These are phyloP conservation scores for Penicillium sp. DNA, from an alignment of 2,329 filamentous ascomycete species.

Conservation along the genomic window DNA sequence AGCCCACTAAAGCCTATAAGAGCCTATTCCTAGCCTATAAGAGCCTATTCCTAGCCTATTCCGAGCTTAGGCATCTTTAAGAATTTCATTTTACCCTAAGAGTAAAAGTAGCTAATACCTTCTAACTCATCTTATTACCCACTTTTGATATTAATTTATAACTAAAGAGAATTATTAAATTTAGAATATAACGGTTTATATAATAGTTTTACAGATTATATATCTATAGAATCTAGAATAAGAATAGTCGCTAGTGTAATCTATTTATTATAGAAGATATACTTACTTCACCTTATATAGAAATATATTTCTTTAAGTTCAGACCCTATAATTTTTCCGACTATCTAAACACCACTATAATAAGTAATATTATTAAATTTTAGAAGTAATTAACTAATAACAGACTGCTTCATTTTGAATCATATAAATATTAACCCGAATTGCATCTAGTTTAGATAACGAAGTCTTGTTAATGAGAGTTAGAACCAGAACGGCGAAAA, in stretches of 20 bases:
- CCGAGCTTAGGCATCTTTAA: background rate
- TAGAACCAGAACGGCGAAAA: background rate
- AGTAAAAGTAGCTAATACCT: slow-evolving; percentile 1
- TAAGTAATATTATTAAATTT: background rate
- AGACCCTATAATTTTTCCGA: slow-evolving; percentile 1
- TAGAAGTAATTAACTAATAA: background rate
- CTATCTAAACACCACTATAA: slow-evolving; percentile 2
- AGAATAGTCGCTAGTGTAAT: slow-evolving; percentile 6
- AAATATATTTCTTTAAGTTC: slow-evolving; percentile 2
- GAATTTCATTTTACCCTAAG: background rate
- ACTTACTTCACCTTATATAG: background rate
- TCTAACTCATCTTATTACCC: slow-evolving; percentile 1
- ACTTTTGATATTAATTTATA: slow-evolving; percentile 1
- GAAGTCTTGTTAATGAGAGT: too few relatives aligned
- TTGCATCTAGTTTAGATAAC: background rate
- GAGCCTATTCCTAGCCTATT: slow-evolving; percentile 1
- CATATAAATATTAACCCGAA: background rate
- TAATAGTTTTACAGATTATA: background rate
- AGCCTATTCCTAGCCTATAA: background rate
- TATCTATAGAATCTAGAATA: background rate
- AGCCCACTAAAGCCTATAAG: background rate
- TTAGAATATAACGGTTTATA: background rate
- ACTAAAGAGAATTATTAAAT: background rate
- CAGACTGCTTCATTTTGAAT: background rate
- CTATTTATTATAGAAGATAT: background rate